Evolutionary conservation across 208 protist genomes (phyloP).

Genomic region (Porcisia hertigi): DNA sequence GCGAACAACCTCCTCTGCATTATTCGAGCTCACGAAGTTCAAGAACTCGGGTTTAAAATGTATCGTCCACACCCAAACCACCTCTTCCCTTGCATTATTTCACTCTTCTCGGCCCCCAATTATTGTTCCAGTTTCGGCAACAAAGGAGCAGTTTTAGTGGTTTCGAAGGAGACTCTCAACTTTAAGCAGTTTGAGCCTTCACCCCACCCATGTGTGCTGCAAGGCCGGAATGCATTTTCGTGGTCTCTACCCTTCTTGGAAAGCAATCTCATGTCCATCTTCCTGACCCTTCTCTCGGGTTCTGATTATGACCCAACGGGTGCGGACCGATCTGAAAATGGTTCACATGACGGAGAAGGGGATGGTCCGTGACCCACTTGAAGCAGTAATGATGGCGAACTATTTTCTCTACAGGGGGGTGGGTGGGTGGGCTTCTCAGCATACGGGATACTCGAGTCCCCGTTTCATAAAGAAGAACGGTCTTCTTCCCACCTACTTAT

Average conservation of each 20-base stretch:
- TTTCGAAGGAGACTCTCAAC: conserved; percentile 86
- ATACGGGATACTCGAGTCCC: background rate
- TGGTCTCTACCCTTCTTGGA: conserved; percentile 81
- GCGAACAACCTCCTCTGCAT: conserved; percentile 95
- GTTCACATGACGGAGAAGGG: background rate
- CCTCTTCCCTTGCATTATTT: conserved; percentile 97
- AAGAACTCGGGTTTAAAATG: conserved; percentile 94
- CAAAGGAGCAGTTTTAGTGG: conserved; percentile 93
- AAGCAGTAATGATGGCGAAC: background rate
- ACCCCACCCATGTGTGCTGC: conserved; percentile 73
- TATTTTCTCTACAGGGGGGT: background rate
- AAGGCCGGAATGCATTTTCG: conserved; percentile 60
- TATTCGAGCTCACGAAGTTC: conserved; percentile 96
- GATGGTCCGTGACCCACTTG: background rate
- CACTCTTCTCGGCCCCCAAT: conserved; percentile 98
- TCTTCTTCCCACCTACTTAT: background rate
- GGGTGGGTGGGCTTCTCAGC: background rate
- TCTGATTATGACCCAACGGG: conserved; percentile 17
- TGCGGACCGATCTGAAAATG: conserved; percentile 21
- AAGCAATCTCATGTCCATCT: conserved; percentile 44
- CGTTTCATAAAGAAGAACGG: too few relatives aligned
- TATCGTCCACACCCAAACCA: conserved; percentile 85
- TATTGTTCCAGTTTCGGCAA: conserved; percentile 98
- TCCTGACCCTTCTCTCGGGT: conserved; percentile 29
- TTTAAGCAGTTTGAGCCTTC: conserved; percentile 89